Evolutionary conservation across 2,329 filamentous ascomycete genomes (phyloP), one percentile per base, ranked within the genome.

Genomic region (Dactylellina sp.): DNA sequence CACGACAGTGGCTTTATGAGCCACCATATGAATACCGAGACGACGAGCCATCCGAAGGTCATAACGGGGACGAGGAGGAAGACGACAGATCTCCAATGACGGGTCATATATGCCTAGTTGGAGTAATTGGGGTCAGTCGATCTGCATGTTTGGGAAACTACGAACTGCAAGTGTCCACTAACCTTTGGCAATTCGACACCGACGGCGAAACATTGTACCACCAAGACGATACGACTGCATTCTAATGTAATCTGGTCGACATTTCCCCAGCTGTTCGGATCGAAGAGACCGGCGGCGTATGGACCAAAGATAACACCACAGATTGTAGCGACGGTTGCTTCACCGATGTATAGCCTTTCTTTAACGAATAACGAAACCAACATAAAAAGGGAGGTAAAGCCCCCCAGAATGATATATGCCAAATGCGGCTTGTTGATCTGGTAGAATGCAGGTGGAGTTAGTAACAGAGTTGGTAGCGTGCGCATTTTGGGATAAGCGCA

Each of bases 321-420:
- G 53, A 96, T 82, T 1, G 92, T 96, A 56, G 93, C 92, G 47
- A 99, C 92, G 0, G 95, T 98, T 56, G 95, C 95, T 86, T 99
- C 95, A 80, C 95, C 95, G 81, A 99, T 99, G 84, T 99, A 99
- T 80, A 98, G 87, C 81, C 91, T 91, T 85, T 99, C 95, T 85
- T 99, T 99, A 84, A 99, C 96, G 80, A 98, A 89, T 63, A 96
- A 92, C 72, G 95, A 99, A 82, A 93, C 97, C 72, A 99, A 85
- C 95, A 99, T 99, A 84, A 99, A 99, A 79, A 99, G 85, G 74
- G 91, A 93, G 78, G 95, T 99, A 84, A 99, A 99, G 81, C 94
- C 95, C 79, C 95, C 95, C 65, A 99, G 85, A 83, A 99, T 97
- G 83, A 98, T 92, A 83, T 99, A 99, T 77, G 96, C 95, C 91